phyloP scores from a whole-genome alignment of 768 basidiomycete species.

The Mycena leptocephala region DNA sequence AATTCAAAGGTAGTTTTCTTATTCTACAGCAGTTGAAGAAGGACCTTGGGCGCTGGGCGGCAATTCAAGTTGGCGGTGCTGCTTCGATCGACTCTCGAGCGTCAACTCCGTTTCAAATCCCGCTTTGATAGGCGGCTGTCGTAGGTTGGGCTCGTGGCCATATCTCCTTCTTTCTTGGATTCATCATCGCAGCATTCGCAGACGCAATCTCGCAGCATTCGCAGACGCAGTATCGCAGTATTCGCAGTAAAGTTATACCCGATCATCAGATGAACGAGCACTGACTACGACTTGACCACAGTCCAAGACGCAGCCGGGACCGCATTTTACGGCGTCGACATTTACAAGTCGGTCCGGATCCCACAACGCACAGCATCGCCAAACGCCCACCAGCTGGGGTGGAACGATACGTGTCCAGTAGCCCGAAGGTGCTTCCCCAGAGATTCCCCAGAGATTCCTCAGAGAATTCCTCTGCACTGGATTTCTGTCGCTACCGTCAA shows the following conservation, averaged over 20 bases:
- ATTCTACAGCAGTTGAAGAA: neutral
- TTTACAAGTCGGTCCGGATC: neutral
- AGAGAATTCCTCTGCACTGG: conserved; percentile 27
- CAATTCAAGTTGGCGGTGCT: neutral
- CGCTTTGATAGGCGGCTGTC: conserved; percentile 18
- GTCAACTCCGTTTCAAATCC: neutral
- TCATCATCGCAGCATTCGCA: neutral
- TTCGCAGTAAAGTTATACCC: neutral
- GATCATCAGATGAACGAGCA: neutral
- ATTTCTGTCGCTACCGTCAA: neutral
- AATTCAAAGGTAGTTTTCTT: neutral
- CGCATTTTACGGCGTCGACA: neutral
- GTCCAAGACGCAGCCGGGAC: neutral
- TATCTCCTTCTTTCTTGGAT: neutral
- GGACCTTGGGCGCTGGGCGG: neutral
- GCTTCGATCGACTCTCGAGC: conserved; percentile 25
- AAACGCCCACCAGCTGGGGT: neutral
- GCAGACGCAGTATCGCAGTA: neutral
- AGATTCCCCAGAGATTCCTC: conserved; percentile 23
- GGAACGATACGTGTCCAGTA: neutral
- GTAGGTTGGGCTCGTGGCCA: neutral
- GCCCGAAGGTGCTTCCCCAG: neutral
- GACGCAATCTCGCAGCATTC: neutral
- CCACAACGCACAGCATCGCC: conserved; percentile 9
- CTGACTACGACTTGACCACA: conserved; percentile 6